Conservation (phyloP, 1,139 yeast genomes). For the Pichia sp. region DNA sequence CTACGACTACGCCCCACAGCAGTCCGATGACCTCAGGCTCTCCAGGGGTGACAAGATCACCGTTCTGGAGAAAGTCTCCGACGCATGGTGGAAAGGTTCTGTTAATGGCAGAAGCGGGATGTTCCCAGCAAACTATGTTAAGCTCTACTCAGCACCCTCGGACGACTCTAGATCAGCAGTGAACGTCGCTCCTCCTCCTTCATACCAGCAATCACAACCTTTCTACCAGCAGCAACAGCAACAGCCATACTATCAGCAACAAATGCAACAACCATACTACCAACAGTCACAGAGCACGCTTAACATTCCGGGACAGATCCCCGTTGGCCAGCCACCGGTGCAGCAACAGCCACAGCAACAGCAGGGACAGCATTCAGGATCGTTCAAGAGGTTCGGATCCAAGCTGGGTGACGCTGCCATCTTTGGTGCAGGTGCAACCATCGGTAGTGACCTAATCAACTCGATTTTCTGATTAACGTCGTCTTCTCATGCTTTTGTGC, state of each 20-base stretch:
- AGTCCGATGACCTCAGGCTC: constrained; percentile 37
- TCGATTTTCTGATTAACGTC: constrained; percentile 55
- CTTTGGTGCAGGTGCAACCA: constrained; percentile 96
- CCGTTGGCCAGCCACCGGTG: constrained; percentile 15
- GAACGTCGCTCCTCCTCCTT: constrained; percentile 5
- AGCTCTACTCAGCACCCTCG: not conserved
- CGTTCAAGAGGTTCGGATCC: constrained; percentile 67
- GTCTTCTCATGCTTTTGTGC: too few relatives aligned
- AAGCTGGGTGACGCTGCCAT: constrained; percentile 89
- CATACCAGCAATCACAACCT: constrained; percentile 15
- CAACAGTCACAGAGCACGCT: constrained; percentile 10
- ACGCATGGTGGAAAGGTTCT: constrained; percentile 89
- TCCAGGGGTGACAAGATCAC: constrained; percentile 69
- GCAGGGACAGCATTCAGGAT: constrained; percentile 23
- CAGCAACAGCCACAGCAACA: constrained; percentile 16
- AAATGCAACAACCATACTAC: constrained; percentile 5
- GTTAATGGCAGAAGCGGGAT: constrained; percentile 62
- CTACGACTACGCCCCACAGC: constrained; percentile 15
- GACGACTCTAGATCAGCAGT: not conserved
- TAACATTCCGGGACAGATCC: constrained; percentile 11
- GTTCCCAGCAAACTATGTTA: constrained; percentile 85
- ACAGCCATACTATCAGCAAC: constrained; percentile 17
- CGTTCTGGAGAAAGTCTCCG: constrained; percentile 68
- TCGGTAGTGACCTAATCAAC: constrained; percentile 84
- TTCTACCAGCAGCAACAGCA: constrained; percentile 15